Evolutionary conservation across 108 stramenopile genomes (phyloP), one percentile per base, ranked within the genome.

Genomic region (Cyclotella baltica): DNA sequence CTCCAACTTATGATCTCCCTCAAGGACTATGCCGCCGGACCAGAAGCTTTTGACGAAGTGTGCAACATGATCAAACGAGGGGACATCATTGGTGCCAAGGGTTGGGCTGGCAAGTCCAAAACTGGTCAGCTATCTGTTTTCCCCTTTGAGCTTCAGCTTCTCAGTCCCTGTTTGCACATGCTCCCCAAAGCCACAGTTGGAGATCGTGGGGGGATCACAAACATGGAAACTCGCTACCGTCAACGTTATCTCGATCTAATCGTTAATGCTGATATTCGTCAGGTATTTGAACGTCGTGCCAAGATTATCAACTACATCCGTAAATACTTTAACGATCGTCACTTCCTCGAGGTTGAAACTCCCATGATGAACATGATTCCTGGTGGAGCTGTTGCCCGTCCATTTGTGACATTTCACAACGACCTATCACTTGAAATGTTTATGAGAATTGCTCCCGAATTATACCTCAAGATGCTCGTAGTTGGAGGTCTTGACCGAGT

Each of bases 321-420:
- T 67, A 86, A 87, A 52, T 99, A 95, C 88, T 82, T 99, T 43
- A 96, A 99, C 75, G 89, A 89, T 38, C 87, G 97, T 52, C 91
- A 94, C 83, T 98, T 98, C 86, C 85, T 99, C 58, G 99, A 99
- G 88, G 99, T 99, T 43, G 99, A 99, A 81, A 99, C 99, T 23
- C 99, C 99, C 72, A 97, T 97, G 96, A 98, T 99, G 95, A 98
- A 98, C 96, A 97, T 98, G 96, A 95, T 98, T 62, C 95, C 99
- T 10, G 99, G 99, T 28, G 99, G 99, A 20, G 99, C 99, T 31
- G 94, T 95, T 10, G 99, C 99, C 50, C 92, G 90, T 80, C 99
- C 99, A 10, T 99, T 99, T 81, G 88, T 98, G 62, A 99, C 99
- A 38, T 91, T 96, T 86, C 98, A 98, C 92, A 99, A 99, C 75